Conservation (phyloP, 2,329 filamentous ascomycete species). For the Hysterium pulicare region DNA sequence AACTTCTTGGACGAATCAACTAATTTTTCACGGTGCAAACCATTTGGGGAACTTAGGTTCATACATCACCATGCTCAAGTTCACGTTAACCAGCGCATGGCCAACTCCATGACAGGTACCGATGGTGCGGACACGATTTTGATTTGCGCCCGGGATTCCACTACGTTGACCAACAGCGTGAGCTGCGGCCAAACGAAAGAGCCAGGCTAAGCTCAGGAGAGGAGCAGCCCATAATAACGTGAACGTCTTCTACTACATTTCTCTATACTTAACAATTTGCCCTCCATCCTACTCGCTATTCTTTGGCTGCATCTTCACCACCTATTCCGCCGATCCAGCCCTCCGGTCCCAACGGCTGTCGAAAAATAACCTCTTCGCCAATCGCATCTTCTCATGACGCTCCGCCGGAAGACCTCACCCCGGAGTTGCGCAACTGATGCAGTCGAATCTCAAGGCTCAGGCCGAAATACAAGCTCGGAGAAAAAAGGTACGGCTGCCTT, state of each 20-base stretch:
- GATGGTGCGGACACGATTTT: neutral
- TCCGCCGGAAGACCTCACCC: conserved; percentile 23
- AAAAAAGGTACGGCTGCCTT: conserved; percentile 49
- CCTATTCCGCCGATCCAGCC: conserved; percentile 2
- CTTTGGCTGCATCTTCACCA: neutral
- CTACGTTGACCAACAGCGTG: neutral
- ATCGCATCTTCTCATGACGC: conserved; percentile 33
- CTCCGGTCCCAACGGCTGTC: conserved; percentile 14
- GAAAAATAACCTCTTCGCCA: conserved; percentile 21
- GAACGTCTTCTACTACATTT: too few relatives aligned
- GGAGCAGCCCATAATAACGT: too few relatives aligned
- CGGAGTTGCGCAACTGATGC: conserved; percentile 39
- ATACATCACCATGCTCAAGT: too few relatives aligned
- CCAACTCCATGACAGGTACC: too few relatives aligned
- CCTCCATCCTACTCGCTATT: neutral
- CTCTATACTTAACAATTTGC: too few relatives aligned
- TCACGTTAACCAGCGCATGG: too few relatives aligned
- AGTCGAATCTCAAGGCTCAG: conserved; percentile 48
- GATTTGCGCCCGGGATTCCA: neutral
- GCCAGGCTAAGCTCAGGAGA: neutral
- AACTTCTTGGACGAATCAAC: too few relatives aligned
- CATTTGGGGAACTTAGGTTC: too few relatives aligned
- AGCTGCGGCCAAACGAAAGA: neutral
- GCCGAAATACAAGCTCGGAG: conserved; percentile 58
- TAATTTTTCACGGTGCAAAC: too few relatives aligned